These are phyloP conservation scores for Solanum dulcamara DNA, from an alignment of 257 asterid genomes.

Conservation along the genomic window DNA sequence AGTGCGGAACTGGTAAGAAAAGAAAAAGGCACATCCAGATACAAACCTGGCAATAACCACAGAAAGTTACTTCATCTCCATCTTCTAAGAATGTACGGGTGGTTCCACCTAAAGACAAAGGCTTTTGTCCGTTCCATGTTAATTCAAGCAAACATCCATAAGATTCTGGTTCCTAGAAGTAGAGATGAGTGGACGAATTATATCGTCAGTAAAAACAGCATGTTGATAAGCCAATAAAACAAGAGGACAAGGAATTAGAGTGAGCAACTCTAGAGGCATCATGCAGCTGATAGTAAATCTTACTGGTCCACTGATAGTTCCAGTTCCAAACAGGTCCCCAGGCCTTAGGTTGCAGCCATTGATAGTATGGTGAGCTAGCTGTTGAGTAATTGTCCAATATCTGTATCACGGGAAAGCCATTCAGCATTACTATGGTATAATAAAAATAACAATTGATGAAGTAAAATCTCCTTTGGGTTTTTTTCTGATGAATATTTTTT, in stretches of 20 bases:
- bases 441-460: not conserved
- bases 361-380: conserved; percentile 89
- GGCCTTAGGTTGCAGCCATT: conserved; percentile 94
- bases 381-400: conserved; percentile 94
- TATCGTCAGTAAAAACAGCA: not conserved
- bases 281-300: conserved; percentile 12
- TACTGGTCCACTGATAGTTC: conserved; percentile 98
- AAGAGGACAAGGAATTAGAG: not conserved
- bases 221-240: not conserved
- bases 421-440: not conserved
- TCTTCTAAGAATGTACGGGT: conserved; percentile 76
- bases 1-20: not conserved
- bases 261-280: not conserved
- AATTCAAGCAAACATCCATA: conserved; percentile 87
- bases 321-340: conserved; percentile 94
- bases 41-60: conserved; percentile 86
- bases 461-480: not conserved
- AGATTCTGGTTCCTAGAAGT: conserved; percentile 68
- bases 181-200: not conserved
- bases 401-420: conserved; percentile 23
- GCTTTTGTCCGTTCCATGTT: conserved; percentile 83
- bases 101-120: conserved; percentile 48
- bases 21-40: not conserved
- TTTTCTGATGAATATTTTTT: not conserved
- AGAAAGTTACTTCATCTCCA: conserved; percentile 80